phyloP scores from a whole-genome alignment of 2,329 filamentous ascomycete genomes.

The Fusarium vanettenii region DNA sequence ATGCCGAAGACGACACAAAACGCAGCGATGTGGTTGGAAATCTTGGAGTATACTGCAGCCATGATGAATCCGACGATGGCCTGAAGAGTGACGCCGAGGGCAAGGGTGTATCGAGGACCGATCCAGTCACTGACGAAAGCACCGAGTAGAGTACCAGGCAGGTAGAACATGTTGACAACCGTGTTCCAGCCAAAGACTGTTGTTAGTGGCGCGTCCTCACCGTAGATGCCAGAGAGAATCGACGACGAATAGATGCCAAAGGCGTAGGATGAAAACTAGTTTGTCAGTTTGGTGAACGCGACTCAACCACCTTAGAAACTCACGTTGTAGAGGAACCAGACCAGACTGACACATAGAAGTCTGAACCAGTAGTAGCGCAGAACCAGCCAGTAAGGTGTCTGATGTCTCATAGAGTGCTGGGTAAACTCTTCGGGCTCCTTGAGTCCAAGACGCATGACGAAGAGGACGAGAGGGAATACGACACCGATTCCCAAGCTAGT shows the following conservation, averaged over 20 bases:
- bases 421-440: constrained; percentile 84
- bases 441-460: constrained; percentile 78
- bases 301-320: constrained; percentile 34
- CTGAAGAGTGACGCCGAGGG: constrained; percentile 77
- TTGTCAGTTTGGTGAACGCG: not conserved
- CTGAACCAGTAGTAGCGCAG: constrained; percentile 79
- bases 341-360: constrained; percentile 74
- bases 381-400: constrained; percentile 67
- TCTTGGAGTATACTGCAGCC: constrained; percentile 79
- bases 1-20: constrained; percentile 54
- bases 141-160: constrained; percentile 83
- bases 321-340: constrained; percentile 88
- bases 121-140: constrained; percentile 82
- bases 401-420: constrained; percentile 73
- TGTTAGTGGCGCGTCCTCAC: constrained; percentile 71
- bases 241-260: constrained; percentile 87
- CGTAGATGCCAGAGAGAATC: constrained; percentile 76
- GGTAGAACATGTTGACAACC: constrained; percentile 88
- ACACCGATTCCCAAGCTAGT: constrained; percentile 82
- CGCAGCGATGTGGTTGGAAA: constrained; percentile 65
- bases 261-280: constrained; percentile 80
- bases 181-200: constrained; percentile 90
- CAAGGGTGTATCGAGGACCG: constrained; percentile 81
- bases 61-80: constrained; percentile 88
- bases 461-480: constrained; percentile 78